Base-by-base conservation (phyloP, 108 stramenopile species). In the Aurantiochytrium sp. region DNA sequence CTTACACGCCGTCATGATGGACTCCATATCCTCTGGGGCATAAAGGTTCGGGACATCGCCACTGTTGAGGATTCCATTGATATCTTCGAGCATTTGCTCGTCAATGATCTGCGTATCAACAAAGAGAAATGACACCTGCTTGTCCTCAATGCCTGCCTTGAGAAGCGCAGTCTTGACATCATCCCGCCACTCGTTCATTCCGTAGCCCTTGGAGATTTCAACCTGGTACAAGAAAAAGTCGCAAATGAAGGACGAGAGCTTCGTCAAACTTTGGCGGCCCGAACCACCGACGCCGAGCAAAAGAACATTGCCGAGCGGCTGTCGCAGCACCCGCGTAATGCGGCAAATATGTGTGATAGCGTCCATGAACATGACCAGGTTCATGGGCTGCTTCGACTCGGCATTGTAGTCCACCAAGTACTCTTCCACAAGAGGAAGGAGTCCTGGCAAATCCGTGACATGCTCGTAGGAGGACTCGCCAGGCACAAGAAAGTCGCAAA, bases 241-340 rank as follows among this genome's bases (percentile, higher is more conserved):
- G 58, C 60, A 59, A 60, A 95, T 93, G 92, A 94, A 95, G 3
- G 94, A 93, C 53, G 95, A 94, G 6, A 95, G 90, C 88, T 94
- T 94, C 8, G 94, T 94, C 92, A 95, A 91, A 25, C 76, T 87
- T 76, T 95, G 94, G 8, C 95, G 59, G 4, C 95, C 95, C 35
- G 91, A 92, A 19, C 95, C 95, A 29, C 95, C 95, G 10, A 95
- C 94, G 14, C 95, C 95, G 19, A 95, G 90, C 51, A 95, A 92
- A 42, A 95, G 87, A 5, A 92, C 93, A 72, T 95, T 94, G 12
- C 95, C 95, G 83, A 90, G 93, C 12, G 95, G 95, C 92, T 95
- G 95, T 47, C 95, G 72, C 49, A 95, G 91, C 35, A 95, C 92
- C 18, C 95, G 91, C 21, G 94, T 90, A 57, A 95, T 91, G 57